phyloP scores from a whole-genome alignment of 1,284 basidiomycete species.

The Pseudozyma sp. region DNA sequence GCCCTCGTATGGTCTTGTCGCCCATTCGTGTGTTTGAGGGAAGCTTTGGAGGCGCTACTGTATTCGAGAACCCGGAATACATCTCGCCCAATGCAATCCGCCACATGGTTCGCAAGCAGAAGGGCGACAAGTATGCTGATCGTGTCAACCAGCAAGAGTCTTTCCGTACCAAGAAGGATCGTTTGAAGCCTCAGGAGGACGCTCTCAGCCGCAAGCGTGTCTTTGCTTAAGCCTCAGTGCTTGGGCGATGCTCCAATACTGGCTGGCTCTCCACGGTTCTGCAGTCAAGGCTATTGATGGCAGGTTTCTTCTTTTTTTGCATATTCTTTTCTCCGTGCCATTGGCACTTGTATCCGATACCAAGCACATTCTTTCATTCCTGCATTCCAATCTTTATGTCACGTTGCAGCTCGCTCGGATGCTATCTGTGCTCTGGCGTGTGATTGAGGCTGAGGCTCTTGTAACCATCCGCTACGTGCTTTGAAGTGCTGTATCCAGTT shows the following conservation, averaged over 20 bases:
- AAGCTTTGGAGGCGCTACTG: conserved; percentile 81
- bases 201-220: conserved; percentile 86
- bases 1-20: conserved; percentile 95
- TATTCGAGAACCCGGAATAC: conserved; percentile 97
- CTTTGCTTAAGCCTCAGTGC: conserved; percentile 73
- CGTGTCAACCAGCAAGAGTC: conserved; percentile 84
- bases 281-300: conserved; percentile 71
- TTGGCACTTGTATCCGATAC: conserved; percentile 26
- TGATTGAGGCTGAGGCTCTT: background rate
- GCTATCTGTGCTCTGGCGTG: too few relatives aligned
- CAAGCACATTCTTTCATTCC: conserved; percentile 6
- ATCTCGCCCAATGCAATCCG: conserved; percentile 86
- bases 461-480: background rate
- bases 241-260: too few relatives aligned
- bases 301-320: background rate
- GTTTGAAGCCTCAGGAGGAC: conserved; percentile 79
- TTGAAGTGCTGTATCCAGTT: background rate
- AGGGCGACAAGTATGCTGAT: conserved; percentile 82
- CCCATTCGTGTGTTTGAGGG: conserved; percentile 99
- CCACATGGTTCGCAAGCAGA: conserved; percentile 77
- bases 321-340: background rate
- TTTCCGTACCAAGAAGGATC: conserved; percentile 76
- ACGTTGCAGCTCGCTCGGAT: background rate
- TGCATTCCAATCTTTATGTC: conserved; percentile 12
- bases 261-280: conserved; percentile 71